phyloP scores from a whole-genome alignment of 129 eudicot genomes.

The carrot (Daucus carota) region DH1_v3.0 NC_030388.2:24862501-24863000 shows the following conservation, averaged over 20 bases:
- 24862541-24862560: slow-evolving; percentile 98
- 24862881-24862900: slow-evolving; percentile 86
- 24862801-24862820: background rate
- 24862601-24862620: background rate
- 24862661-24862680: slow-evolving; percentile 91
- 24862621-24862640: background rate
- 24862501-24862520: slow-evolving; percentile 84
- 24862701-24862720: slow-evolving; percentile 84
- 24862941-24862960: background rate
- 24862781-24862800: background rate
- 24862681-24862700: slow-evolving; percentile 66
- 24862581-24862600: background rate
- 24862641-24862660: slow-evolving; percentile 22
- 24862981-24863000: background rate
- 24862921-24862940: slow-evolving; percentile 82
- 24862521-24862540: slow-evolving; percentile 89
- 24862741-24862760: slow-evolving; percentile 45
- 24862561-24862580: slow-evolving; percentile 70
- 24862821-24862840: background rate
- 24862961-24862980: background rate
- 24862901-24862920: slow-evolving; percentile 63
- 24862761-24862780: background rate
- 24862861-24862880: slow-evolving; percentile 79
- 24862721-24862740: slow-evolving; percentile 88
- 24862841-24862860: slow-evolving; percentile 69